phyloP scores from a whole-genome alignment of 176 grass and related monocot species.

The Oropetium thomaeum region DNA sequence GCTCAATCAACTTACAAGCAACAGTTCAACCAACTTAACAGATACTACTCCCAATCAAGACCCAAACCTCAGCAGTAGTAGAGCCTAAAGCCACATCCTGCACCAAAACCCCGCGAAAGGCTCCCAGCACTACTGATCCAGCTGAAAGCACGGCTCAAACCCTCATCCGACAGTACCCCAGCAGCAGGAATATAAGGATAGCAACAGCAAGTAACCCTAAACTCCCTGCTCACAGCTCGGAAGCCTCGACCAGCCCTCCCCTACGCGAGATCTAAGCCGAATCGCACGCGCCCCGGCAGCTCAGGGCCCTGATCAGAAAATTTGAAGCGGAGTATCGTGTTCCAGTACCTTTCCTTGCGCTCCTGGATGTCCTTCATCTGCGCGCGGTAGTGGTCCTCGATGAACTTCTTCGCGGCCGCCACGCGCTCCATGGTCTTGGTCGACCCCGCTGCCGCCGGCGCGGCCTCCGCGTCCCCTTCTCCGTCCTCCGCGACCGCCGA shows the following conservation, averaged over 20 bases:
- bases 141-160: constrained; percentile 15
- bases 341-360: constrained; percentile 56
- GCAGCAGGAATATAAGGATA: background rate
- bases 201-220: background rate
- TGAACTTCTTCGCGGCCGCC: constrained; percentile 85
- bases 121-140: background rate
- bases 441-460: constrained; percentile 39
- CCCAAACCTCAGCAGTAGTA: background rate
- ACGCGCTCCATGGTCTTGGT: constrained; percentile 73
- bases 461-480: background rate
- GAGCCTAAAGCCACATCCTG: background rate
- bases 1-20: background rate
- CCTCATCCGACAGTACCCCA: background rate
- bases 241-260: constrained; percentile 6
- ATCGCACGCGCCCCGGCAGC: background rate
- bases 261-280: constrained; percentile 20
- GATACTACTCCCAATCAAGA: background rate
- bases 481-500: constrained; percentile 16
- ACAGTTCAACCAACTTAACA: background rate
- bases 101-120: background rate
- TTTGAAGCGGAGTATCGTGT: background rate
- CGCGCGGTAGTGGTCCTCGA: constrained; percentile 77
- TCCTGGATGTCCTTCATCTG: constrained; percentile 69
- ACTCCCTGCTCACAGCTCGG: background rate
- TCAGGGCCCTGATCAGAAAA: background rate